Base-by-base conservation (phyloP, 805 yeast genomes). In the Candida hispaniensis region DNA sequence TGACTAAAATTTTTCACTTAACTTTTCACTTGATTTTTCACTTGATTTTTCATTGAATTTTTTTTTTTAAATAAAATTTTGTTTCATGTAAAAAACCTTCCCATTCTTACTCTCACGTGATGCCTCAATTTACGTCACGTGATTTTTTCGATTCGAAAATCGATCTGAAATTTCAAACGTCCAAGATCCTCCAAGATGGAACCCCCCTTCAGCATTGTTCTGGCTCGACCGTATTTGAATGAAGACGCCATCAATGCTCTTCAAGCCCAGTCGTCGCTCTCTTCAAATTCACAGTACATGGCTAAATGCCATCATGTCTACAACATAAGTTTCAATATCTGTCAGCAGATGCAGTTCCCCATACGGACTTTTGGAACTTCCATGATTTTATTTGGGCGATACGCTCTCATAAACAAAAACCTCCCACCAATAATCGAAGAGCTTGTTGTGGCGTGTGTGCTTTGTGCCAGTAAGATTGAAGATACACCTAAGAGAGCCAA, bases 401-500 rank as follows among this genome's bases (percentile, higher is more conserved):
- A 66, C 47, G 75, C 69, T 47, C 59, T 83, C 10, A 73, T 75
- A 54, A 78, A 79, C 41, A 41, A 39, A 5, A 13, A 26, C 11
- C 7, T 26, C 5, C 40, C 33, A 24, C 40, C 41, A 14, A 45
- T 47, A 3, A 22, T 42, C 5, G 36, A 22, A 10, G 75, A 76
- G 26, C 68, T 80, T n/a, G 80, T 81, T 0, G 55, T 76, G 6
- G 67, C 88, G 7, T 68, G 83, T 36, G 51, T 85, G 6, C 69
- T 79, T 39, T 59, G 81, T 10, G 79, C 94, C 2, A 61, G 76
- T 26, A 82, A 85, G 53, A 73, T 75, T 44, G 93, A 81, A 49
- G 95, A 85, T 49, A 80, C 85, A 25, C 75, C 83, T 25, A 83
- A 82, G 52, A 79, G 79, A 46, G 53, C 78, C 10, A 63, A 71